Evolutionary conservation across 371 early-diverging fungal genomes (phyloP), one percentile per base, ranked within the genome.

Genomic region (Choanephora cucurbitarum): DNA sequence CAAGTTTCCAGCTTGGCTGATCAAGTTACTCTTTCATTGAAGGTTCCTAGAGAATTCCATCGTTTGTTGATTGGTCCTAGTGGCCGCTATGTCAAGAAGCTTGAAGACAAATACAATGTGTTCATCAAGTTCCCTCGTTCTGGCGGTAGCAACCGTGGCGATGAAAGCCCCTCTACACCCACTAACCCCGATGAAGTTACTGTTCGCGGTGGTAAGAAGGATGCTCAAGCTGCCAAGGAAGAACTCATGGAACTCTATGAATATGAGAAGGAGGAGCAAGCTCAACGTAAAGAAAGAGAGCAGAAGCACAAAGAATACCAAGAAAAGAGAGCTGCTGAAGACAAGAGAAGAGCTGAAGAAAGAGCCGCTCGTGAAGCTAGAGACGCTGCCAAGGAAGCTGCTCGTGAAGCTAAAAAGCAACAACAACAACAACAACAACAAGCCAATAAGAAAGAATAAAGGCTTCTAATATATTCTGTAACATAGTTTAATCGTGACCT

Each of bases 21-120:
- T 65, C 81, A 87, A 60, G 85, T 85, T 15, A 68, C 77, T 2
- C 66, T 84, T 33, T 80, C 70, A 28, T 72, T 96, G 46, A 68
- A 66, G 51, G 81, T 91, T 5, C 85, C 87, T 19, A 72, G 72
- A 24, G 79, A 79, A 52, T 84, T 82, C 69, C 92, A 93, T 69
- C 80, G 82, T 47, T 76, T 83, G 53, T 73, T 93, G 53, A 92
- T 93, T 67, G 93, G 93, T 43, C 60, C 80, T 42, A 82, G 79
- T 58, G 93, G 93, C 28, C 80, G 81, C 47, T 91, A 88, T 67
- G 92, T 91, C 45, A 82, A 83, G 66, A 86, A 89, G 37, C 72
- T 93, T 32, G 92, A 91, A 65, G 91, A 91, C 49, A 92, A 88
- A 62, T 91, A 92, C 60, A 76, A 75, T 21, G 92, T 92, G 39